Conservation (phyloP, 2,329 filamentous ascomycete genomes). For the Aspergillus sp. region DNA sequence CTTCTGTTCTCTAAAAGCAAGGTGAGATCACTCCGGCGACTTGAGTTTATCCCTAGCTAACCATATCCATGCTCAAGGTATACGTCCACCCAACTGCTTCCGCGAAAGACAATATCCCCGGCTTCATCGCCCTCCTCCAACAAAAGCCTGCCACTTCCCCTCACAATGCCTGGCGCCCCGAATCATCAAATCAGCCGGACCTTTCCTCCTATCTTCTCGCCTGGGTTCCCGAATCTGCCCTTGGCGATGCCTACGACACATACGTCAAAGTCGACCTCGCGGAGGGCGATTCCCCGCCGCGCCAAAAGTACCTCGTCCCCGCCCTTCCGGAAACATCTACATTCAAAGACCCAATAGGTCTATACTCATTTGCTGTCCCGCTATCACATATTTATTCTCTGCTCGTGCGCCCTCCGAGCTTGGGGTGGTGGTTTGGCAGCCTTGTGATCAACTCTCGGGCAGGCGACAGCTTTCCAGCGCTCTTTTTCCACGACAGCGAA, state of each 20-base stretch:
- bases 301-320: constrained; percentile 85
- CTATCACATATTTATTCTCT: constrained; percentile 88
- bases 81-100: constrained; percentile 94
- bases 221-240: constrained; percentile 86
- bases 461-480: constrained; percentile 88
- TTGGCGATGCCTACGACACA: constrained; percentile 81
- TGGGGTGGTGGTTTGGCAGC: constrained; percentile 98
- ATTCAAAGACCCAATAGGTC: constrained; percentile 68
- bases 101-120: constrained; percentile 91
- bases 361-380: constrained; percentile 89
- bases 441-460: constrained; percentile 87
- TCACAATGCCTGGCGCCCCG: constrained; percentile 40
- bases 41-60: background rate
- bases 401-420: constrained; percentile 82
- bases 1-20: constrained; percentile 96
- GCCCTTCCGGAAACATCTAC: constrained; percentile 82
- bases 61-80: constrained; percentile 56
- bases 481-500: constrained; percentile 98
- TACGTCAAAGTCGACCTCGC: constrained; percentile 95
- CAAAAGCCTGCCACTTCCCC: constrained; percentile 63
- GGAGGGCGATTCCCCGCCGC: constrained; percentile 76
- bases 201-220: constrained; percentile 79
- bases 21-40: constrained; percentile 49
- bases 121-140: constrained; percentile 89
- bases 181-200: constrained; percentile 43